Evolutionary conservation across 805 yeast genomes (phyloP), one percentile per base, ranked within the genome.

Genomic region (Candida pseudoglaebosa): DNA sequence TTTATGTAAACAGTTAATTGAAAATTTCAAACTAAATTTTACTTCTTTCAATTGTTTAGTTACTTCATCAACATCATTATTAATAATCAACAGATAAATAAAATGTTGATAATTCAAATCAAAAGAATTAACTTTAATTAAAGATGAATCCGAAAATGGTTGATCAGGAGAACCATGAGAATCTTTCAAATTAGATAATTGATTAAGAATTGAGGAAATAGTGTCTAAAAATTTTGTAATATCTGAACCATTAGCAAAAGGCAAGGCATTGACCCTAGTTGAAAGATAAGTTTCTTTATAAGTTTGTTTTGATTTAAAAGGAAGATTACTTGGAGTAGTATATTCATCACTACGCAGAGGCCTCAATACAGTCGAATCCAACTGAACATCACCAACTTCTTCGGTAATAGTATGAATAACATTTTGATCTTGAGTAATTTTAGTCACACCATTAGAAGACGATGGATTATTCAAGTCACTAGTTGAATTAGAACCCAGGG

Each of bases 171-270:
- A 42, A 38, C 36, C 12, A 26, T 37, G 39, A 41, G 41, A 39
- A 19, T 43, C 42, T 15, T 41, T 46, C 4, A 40, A 46, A 32
- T 51, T 78, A 2, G 82, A 75, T 34, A 83, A 61, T 37, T 69
- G 66, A 40, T 74, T 73, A 50, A 84, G 56, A 36, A 71, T 70
- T 4, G 59, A 62, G 49, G 80, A 78, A 44, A 84, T 75, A 9
- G 59, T 46, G 14, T 71, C 67, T 51, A 89, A 65, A 29, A 75
- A 70, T 16, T 66, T 66, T 12, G 76, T 62, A 15, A 85, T 68
- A 12, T 80, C 86, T 2, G 66, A 42, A 40, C 83, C 93, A 51
- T 83, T 78, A 8, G 95, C 85, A 61, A 90, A 89, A 2, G 86
- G 81, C 36, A 85, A 67, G 3, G 90, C 85, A 43, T 76, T 68